Evolutionary conservation across 2,329 filamentous ascomycete genomes (phyloP), one percentile per base, ranked within the genome.

Genomic region (Ceratocystis eucalypticola): DNA sequence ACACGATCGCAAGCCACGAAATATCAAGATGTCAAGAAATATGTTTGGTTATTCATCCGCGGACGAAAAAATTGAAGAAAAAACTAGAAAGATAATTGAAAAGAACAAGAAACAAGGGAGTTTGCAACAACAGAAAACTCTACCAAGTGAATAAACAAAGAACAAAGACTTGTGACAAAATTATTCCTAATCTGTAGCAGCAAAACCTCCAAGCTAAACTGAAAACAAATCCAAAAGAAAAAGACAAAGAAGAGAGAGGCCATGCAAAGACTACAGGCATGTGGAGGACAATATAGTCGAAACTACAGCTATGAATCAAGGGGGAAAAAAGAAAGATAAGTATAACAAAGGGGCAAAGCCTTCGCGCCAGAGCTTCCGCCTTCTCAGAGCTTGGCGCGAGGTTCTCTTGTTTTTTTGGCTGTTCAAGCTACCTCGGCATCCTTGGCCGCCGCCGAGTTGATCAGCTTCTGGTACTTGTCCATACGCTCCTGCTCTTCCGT

Each of bases 381-480:
- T 41, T 41, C 37, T 1, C 37, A 41, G 12, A 41, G 10, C 37
- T 41, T 8, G 37, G 37, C 37, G 37, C 37, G 37, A 41, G 3
- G 10, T 41, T 41, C 12, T 41, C 12, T 41, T 15, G 1, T 4
- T 15, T 15, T 15, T 41, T 41, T 28, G 10, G 10, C 12, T 41
- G 37, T 41, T 41, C 37, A 69, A n/a, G 62, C 45, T 65, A 64
- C 66, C 55, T 72, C 72, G 12, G 69, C 68, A 25, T 77, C 73
- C 66, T 74, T 76, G 12, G 74, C 74, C 2, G 74, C 72, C 17
- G 76, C 73, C 1, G 75, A 75, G 62, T 72, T 73, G 61, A 77
- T 75, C 57, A 77, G 71, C 48, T 75, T 75, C 66, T 73, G 73
- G 44, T 77, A 77, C 55, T 71, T 73, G 22, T 72, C 68, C 67